Percentiles rank a stretch among this genome's conserved stretches.
These are phyloP conservation scores for Periconia sp. DNA, from an alignment of 2,329 filamentous ascomycete species.

Conservation along the genomic window DNA sequence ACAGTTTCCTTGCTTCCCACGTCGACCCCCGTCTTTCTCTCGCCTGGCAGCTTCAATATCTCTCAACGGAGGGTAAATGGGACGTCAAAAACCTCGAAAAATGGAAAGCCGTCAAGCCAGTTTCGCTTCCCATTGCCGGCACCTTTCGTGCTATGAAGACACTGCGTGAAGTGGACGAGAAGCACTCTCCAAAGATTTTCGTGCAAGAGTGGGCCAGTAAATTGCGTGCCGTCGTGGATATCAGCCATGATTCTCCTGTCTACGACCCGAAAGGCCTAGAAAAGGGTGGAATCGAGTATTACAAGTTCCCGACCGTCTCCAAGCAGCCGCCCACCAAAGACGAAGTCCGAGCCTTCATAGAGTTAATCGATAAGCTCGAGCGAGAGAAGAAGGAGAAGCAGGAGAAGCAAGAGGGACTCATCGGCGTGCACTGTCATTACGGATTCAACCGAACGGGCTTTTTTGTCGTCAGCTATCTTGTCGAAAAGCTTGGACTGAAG, in stretches of 20 bases:
- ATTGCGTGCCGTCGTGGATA: conserved; percentile 83
- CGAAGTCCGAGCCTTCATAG: conserved; percentile 66
- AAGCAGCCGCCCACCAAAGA: conserved; percentile 79
- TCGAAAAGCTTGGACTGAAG: conserved; percentile 75
- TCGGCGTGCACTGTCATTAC: conserved; percentile 94
- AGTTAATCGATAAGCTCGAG: conserved; percentile 59
- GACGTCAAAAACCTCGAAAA: conserved; percentile 96
- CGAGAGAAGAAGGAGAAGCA: conserved; percentile 47
- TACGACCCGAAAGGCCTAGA: conserved; percentile 72
- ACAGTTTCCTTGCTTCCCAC: conserved; percentile 77
- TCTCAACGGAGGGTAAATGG: conserved; percentile 93
- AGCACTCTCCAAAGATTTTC: conserved; percentile 78
- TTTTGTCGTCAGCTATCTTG: conserved; percentile 88
- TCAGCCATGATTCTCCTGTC: conserved; percentile 87
- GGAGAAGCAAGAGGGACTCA: conserved; percentile 54
- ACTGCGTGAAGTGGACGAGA: conserved; percentile 83
- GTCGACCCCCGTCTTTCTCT: conserved; percentile 80
- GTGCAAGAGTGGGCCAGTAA: conserved; percentile 68
- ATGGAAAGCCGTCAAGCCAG: conserved; percentile 80
- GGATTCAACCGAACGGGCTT: conserved; percentile 95
- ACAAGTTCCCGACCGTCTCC: conserved; percentile 90
- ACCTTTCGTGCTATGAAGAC: conserved; percentile 93
- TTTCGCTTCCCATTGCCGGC: conserved; percentile 77
- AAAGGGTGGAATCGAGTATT: conserved; percentile 55
- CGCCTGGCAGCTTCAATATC: conserved; percentile 88